Conservation (phyloP, 306 rosid species). For the Aeschynomene evenia region DNA sequence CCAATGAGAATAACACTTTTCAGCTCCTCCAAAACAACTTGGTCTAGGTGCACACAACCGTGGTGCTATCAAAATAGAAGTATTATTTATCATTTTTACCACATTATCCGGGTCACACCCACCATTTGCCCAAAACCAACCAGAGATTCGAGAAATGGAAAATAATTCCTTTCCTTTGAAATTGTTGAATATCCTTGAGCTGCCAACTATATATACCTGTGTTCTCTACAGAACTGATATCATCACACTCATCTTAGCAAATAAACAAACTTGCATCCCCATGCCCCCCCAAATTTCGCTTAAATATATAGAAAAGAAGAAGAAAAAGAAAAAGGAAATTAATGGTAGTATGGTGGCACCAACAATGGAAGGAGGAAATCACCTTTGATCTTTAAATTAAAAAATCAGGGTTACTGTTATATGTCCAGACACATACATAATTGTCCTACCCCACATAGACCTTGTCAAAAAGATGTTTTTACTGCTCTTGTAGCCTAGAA, state of each 20-base stretch:
- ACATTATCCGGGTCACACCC: conserved; percentile 31
- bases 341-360: conserved; percentile 11
- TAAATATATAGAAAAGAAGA: neutral
- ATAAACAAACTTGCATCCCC: conserved; percentile 20
- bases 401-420: conserved; percentile 36
- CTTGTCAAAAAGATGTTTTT: conserved; percentile 55
- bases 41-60: conserved; percentile 21
- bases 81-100: neutral
- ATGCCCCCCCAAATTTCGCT: neutral
- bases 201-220: conserved; percentile 7
- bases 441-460: conserved; percentile 44
- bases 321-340: neutral
- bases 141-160: conserved; percentile 30
- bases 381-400: conserved; percentile 28
- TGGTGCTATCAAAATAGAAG: conserved; percentile 15
- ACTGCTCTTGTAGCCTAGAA: conserved; percentile 36
- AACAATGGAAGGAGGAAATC: conserved; percentile 25
- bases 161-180: too few species aligned
- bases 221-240: neutral
- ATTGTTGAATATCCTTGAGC: conserved; percentile 32
- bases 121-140: conserved; percentile 23
- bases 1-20: conserved; percentile 36
- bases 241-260: neutral
- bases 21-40: conserved; percentile 32
- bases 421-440: conserved; percentile 50